These are phyloP conservation scores for Barnettozyma siamensis DNA, from an alignment of 805 yeast genomes.

Conservation along the genomic window DNA sequence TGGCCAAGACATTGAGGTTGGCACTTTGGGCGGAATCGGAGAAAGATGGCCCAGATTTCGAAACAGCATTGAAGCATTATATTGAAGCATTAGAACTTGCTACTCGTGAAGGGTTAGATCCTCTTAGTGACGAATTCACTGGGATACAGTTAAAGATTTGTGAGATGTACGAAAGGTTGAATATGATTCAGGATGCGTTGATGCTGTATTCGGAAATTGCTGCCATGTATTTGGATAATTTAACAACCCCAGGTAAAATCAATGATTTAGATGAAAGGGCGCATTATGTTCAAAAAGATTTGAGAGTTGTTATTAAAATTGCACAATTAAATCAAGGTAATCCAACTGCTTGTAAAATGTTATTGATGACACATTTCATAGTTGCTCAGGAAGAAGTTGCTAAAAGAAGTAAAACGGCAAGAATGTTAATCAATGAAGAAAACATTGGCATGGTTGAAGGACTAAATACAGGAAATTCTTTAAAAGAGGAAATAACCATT, in stretches of 20 bases:
- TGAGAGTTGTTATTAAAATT: constrained; percentile 62
- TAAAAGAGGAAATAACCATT: constrained; percentile 6
- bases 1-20: constrained; percentile 64
- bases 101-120: constrained; percentile 47
- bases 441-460: constrained; percentile 7
- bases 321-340: constrained; percentile 48
- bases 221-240: constrained; percentile 48
- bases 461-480: neutral
- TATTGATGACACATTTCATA: constrained; percentile 55
- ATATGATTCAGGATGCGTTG: constrained; percentile 57
- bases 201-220: constrained; percentile 63
- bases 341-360: constrained; percentile 46
- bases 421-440: constrained; percentile 28
- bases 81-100: constrained; percentile 68
- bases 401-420: constrained; percentile 31
- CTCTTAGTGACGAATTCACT: constrained; percentile 73
- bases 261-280: constrained; percentile 33
- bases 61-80: constrained; percentile 64
- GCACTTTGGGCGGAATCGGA: constrained; percentile 83
- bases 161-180: constrained; percentile 76
- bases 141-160: constrained; percentile 85
- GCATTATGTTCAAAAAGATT: constrained; percentile 61
- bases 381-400: constrained; percentile 64
- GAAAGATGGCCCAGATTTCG: constrained; percentile 49
- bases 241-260: constrained; percentile 33